phyloP scores from a whole-genome alignment of 2,329 filamentous ascomycete genomes.

The Scleromitrula shiraiana region DNA sequence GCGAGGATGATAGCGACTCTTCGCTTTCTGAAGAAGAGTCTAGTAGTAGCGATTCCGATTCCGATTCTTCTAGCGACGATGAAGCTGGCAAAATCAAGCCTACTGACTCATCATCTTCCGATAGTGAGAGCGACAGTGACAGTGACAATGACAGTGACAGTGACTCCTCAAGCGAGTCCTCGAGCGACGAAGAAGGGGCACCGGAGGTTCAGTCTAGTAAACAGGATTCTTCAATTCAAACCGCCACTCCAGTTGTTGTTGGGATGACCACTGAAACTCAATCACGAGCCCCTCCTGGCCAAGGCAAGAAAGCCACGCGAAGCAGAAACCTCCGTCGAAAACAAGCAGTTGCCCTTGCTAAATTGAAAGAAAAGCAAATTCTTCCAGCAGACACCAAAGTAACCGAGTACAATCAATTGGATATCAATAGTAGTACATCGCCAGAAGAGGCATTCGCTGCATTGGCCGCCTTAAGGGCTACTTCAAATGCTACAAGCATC shows the following conservation, averaged over 20 bases:
- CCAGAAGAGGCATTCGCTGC: conserved; percentile 20
- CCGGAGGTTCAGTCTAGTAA: conserved; percentile 34
- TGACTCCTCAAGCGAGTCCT: conserved; percentile 27
- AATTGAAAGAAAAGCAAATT: conserved; percentile 45
- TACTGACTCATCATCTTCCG: conserved; percentile 9
- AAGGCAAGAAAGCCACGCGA: conserved; percentile 43
- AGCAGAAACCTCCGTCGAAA: conserved; percentile 47
- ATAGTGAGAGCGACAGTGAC: conserved; percentile 11
- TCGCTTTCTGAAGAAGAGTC: conserved; percentile 8
- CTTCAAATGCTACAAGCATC: conserved; percentile 1
- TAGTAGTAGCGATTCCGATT: conserved; percentile 10
- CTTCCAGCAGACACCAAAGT: conserved; percentile 44
- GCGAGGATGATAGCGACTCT: conserved; percentile 15
- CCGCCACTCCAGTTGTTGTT: too few species aligned
- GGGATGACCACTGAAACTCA: too few species aligned
- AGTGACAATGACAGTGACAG: conserved; percentile 18
- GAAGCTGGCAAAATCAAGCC: conserved; percentile 13
- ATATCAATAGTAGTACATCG: conserved; percentile 20
- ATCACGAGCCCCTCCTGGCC: conserved; percentile 36
- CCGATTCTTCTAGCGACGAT: conserved; percentile 10
- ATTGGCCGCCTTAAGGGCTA: conserved; percentile 18
- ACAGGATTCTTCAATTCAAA: too few species aligned
- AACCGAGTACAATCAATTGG: conserved; percentile 37
- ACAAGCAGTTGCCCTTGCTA: conserved; percentile 39
- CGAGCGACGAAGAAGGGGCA: conserved; percentile 34